Conservation (phyloP, 1,139 yeast genomes). For the Geotrichum bryndzae region DNA sequence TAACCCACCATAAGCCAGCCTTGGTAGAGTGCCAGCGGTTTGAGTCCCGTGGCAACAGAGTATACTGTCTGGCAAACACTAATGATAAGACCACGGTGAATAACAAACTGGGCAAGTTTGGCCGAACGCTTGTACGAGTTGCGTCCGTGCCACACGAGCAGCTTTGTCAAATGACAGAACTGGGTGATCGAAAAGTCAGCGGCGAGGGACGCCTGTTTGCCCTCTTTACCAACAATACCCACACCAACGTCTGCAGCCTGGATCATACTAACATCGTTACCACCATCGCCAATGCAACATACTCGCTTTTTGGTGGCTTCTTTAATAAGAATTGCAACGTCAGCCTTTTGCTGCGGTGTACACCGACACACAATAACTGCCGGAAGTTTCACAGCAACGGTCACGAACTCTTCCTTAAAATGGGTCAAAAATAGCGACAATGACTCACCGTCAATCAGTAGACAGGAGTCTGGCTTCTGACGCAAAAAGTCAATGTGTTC, state of each 20-base stretch:
- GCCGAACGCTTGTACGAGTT: conserved; percentile 95
- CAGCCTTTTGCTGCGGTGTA: conserved; percentile 98
- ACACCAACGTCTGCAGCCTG: conserved; percentile 99
- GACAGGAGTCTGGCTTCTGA: conserved; percentile 63
- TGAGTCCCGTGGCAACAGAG: conserved; percentile 78
- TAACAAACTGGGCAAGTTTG: conserved; percentile 88
- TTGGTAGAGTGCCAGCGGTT: conserved; percentile 87
- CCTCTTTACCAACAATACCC: conserved; percentile 98
- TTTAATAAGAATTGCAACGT: conserved; percentile 76
- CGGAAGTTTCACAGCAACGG: conserved; percentile 69
- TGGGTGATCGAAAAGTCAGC: conserved; percentile 95
- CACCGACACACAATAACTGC: conserved; percentile 97
- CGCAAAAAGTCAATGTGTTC: conserved; percentile 66
- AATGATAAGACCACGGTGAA: conserved; percentile 90
- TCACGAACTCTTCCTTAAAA: conserved; percentile 66
- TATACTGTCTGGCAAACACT: conserved; percentile 96
- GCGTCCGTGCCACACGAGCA: conserved; percentile 95
- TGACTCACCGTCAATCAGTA: conserved; percentile 92
- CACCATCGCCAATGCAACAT: conserved; percentile 98
- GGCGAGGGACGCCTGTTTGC: conserved; percentile 92
- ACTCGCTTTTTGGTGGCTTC: conserved; percentile 79
- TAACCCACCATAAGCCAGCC: conserved; percentile 99
- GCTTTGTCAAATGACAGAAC: conserved; percentile 80
- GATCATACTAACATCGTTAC: conserved; percentile 98
- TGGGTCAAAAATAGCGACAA: conserved; percentile 60